These are phyloP conservation scores for Rhodotorula sp. DNA, from an alignment of 1,284 basidiomycete species.

Conservation along the genomic window DNA sequence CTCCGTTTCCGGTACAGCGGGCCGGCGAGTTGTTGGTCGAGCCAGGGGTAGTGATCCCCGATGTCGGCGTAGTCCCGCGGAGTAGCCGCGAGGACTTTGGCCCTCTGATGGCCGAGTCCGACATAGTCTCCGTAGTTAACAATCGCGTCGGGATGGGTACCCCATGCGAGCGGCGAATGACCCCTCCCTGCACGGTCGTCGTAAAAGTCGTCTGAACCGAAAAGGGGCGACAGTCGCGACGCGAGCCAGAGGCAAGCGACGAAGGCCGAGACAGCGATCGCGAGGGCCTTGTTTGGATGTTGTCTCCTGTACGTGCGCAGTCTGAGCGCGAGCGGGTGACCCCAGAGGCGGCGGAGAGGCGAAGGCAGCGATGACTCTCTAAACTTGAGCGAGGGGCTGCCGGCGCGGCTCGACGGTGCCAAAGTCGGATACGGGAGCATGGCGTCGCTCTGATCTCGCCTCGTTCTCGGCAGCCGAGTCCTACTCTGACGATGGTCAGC, in stretches of 20 bases:
- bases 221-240: background rate
- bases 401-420: background rate
- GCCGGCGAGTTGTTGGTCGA: background rate
- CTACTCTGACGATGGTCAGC: no score
- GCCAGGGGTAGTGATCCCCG: conserved; percentile 6
- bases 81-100: conserved; percentile 12
- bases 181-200: background rate
- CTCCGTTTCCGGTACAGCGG: conserved; percentile 2
- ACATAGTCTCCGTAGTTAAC: conserved; percentile 22
- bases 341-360: background rate
- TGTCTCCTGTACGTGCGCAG: conserved; percentile 1
- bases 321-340: background rate
- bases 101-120: conserved; percentile 19
- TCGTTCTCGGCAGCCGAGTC: background rate
- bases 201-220: background rate
- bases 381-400: background rate
- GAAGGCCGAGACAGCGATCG: background rate
- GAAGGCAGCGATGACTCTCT: background rate
- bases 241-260: background rate
- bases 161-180: conserved; percentile 9
- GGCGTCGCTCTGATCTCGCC: background rate
- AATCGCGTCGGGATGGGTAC: conserved; percentile 11
- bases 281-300: background rate
- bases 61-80: conserved; percentile 23
- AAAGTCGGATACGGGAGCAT: conserved; percentile 7